Evolutionary conservation across 495 filamentous ascomycete species (phyloP).

Genomic region (Elasticomyces elasticus): DNA sequence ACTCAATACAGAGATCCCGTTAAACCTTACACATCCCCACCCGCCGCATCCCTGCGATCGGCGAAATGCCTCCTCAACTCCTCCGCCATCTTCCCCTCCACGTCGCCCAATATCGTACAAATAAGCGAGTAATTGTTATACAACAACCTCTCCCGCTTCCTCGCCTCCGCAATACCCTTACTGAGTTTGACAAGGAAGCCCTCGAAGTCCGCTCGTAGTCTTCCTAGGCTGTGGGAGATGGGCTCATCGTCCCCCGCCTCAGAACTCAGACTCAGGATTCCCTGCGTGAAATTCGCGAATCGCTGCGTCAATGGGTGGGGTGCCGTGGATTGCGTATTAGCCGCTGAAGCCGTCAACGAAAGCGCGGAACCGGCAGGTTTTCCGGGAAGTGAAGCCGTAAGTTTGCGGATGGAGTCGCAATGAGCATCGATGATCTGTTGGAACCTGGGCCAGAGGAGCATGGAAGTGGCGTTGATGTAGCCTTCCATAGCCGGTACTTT

Average conservation of each 20-base stretch:
- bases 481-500: conserved; percentile 79
- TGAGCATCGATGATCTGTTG: conserved; percentile 91
- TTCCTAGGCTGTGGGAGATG: conserved; percentile 63
- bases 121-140: conserved; percentile 92
- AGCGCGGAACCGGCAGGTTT: conserved; percentile 44
- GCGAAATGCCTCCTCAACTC: conserved; percentile 66
- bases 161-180: conserved; percentile 51
- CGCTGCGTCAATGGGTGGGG: conserved; percentile 86
- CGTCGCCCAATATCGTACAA: conserved; percentile 79
- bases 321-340: conserved; percentile 64
- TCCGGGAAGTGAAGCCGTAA: conserved; percentile 41
- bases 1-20: too few relatives aligned
- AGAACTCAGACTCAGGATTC: conserved; percentile 67
- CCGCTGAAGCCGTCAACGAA: conserved; percentile 47
- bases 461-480: conserved; percentile 88
- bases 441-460: conserved; percentile 93
- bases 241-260: conserved; percentile 92
- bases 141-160: conserved; percentile 78
- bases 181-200: conserved; percentile 26
- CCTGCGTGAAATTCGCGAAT: conserved; percentile 82
- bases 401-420: conserved; percentile 65
- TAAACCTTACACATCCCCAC: not conserved
- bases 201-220: conserved; percentile 46
- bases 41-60: conserved; percentile 38
- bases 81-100: conserved; percentile 63